Evolutionary conservation across 2,329 filamentous ascomycete species (phyloP).

Genomic region (Pochonia chlamydosporia): DNA sequence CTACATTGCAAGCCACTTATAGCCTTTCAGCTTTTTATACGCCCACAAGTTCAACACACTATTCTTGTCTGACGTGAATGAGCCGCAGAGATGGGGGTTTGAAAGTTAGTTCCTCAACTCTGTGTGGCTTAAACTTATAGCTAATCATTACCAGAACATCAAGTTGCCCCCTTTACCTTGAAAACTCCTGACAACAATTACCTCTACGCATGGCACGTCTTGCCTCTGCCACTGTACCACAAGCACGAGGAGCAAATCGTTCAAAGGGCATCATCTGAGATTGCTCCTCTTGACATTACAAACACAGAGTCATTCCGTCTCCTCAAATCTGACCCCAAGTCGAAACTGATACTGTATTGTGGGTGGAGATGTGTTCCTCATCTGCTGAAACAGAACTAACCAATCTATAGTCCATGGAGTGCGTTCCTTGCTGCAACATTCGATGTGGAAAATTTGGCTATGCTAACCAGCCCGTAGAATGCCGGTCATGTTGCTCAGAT

Average conservation of each 20-base stretch:
- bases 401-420: constrained; percentile 54
- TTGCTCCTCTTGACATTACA: constrained; percentile 41
- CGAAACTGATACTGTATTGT: constrained; percentile 60
- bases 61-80: constrained; percentile 66
- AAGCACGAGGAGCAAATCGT: constrained; percentile 61
- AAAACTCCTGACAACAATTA: constrained; percentile 68
- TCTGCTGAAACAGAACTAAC: background rate
- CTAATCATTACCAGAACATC: constrained; percentile 54
- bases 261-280: constrained; percentile 42
- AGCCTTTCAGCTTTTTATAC: constrained; percentile 63
- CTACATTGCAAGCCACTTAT: background rate
- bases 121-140: background rate
- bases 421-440: constrained; percentile 20
- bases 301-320: constrained; percentile 54
- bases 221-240: constrained; percentile 72
- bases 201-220: constrained; percentile 85
- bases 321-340: constrained; percentile 56
- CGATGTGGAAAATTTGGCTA: constrained; percentile 12
- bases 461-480: constrained; percentile 48
- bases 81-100: constrained; percentile 81
- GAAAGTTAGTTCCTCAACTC: constrained; percentile 48
- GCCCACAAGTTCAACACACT: constrained; percentile 71
- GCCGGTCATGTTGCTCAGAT: constrained; percentile 80
- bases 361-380: constrained; percentile 23
- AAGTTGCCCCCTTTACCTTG: constrained; percentile 81